Evolutionary conservation across 2,329 filamentous ascomycete species (phyloP).

Genomic region (Fusarium virguliforme): DNA sequence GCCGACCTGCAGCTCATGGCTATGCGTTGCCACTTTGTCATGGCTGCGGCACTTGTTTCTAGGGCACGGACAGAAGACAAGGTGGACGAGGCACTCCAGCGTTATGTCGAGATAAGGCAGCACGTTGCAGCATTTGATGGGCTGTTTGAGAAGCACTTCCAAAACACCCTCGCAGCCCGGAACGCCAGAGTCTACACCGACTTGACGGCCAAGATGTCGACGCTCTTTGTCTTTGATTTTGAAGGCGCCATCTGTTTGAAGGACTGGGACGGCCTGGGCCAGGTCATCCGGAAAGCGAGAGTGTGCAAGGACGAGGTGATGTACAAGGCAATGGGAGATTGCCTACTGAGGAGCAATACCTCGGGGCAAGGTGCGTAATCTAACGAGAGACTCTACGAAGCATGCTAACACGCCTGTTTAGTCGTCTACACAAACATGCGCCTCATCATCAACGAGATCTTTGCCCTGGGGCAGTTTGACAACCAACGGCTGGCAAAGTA

Average conservation of each 20-base stretch:
- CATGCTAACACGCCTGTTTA: conserved; percentile 49
- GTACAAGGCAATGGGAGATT: conserved; percentile 78
- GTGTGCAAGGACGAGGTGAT: conserved; percentile 62
- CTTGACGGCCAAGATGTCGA: conserved; percentile 74
- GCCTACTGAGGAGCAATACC: conserved; percentile 69
- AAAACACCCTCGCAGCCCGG: conserved; percentile 58
- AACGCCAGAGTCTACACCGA: conserved; percentile 66
- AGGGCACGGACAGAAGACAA: conserved; percentile 68
- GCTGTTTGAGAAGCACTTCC: conserved; percentile 68
- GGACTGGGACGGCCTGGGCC: conserved; percentile 76
- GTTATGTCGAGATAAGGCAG: conserved; percentile 74
- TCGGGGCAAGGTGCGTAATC: conserved; percentile 66
- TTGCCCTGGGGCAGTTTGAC: conserved; percentile 70
- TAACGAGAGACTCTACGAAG: background rate
- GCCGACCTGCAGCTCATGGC: conserved; percentile 71
- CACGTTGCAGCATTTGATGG: conserved; percentile 75
- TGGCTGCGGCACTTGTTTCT: conserved; percentile 66
- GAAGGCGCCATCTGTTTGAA: conserved; percentile 80
- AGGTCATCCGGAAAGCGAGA: conserved; percentile 70
- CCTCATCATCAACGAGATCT: conserved; percentile 80
- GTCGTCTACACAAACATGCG: conserved; percentile 71
- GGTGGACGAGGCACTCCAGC: conserved; percentile 67
- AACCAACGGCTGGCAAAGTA: conserved; percentile 79
- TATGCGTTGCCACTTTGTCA: conserved; percentile 81
- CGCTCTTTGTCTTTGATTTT: conserved; percentile 83